Percentiles rank a stretch among this genome's conserved stretches.
Conservation (phyloP, 176 grass and related monocot genomes). For the Bonia amplexicaulis region DNA sequence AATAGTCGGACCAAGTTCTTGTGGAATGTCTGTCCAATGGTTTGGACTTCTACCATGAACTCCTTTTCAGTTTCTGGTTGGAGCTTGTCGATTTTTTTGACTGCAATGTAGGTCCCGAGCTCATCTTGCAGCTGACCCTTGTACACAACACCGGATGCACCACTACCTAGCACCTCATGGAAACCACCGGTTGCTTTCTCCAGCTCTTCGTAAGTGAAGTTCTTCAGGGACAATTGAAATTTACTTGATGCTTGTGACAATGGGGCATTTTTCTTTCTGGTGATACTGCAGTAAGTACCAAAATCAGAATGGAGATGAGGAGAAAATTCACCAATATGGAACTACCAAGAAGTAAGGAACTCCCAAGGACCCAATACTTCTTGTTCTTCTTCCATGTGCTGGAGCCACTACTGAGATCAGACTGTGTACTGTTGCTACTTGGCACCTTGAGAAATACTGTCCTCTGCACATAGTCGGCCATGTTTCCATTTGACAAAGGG, state of each 20-base stretch:
- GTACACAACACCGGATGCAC: constrained; percentile 6
- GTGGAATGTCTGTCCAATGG: constrained; percentile 10
- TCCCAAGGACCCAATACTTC: constrained; percentile 21
- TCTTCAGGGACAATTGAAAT: not conserved
- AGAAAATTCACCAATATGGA: constrained; percentile 14
- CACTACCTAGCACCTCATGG: no score
- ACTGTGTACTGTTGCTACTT: not conserved
- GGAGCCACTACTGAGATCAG: not conserved
- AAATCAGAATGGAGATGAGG: constrained; percentile 1
- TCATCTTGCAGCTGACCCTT: constrained; percentile 31
- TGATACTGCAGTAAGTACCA: not conserved
- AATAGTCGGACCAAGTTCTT: constrained; percentile 18
- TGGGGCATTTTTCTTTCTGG: not conserved
- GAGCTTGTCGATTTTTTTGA: constrained; percentile 11
- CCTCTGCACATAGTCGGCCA: not conserved
- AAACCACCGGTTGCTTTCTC: no score
- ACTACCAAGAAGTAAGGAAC: constrained; percentile 8
- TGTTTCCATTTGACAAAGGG: constrained; percentile 19
- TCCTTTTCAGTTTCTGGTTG: constrained; percentile 23
- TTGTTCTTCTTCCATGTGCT: not conserved
- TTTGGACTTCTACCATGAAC: constrained; percentile 24
- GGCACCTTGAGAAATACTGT: constrained; percentile 13
- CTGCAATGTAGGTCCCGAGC: not conserved
- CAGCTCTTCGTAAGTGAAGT: constrained; percentile 7
- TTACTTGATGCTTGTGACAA: not conserved